Evolutionary conservation across 345 rosid genomes (phyloP).

Genomic region (Sisymbrium irio): DNA sequence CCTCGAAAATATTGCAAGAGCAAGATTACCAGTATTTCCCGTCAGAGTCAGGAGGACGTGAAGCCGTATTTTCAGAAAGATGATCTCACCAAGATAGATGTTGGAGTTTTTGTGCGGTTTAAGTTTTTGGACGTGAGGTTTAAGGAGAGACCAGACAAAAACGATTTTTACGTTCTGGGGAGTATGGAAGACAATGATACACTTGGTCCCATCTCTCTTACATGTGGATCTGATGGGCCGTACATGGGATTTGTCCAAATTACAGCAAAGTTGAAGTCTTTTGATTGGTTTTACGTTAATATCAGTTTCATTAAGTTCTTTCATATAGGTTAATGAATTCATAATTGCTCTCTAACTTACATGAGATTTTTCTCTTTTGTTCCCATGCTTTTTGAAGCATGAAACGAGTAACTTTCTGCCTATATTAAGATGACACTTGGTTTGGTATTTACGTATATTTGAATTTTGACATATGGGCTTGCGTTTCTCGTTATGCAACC

Average conservation of each 20-base stretch:
- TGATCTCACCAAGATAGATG: conserved; percentile 23
- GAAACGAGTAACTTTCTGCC: too few species aligned
- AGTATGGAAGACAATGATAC: conserved; percentile 8
- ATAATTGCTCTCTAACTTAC: too few species aligned
- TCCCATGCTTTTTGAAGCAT: too few species aligned
- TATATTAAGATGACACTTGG: too few species aligned
- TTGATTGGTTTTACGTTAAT: too few species aligned
- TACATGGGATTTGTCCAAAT: conserved; percentile 13
- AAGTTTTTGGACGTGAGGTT: conserved; percentile 24
- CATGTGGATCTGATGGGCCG: conserved; percentile 31
- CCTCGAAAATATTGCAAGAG: conserved; percentile 28
- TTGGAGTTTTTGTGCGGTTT: conserved; percentile 30
- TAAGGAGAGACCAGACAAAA: background rate
- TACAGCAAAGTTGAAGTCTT: too few species aligned
- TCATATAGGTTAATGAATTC: too few species aligned
- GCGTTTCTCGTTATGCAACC: too few species aligned
- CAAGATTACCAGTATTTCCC: conserved; percentile 10
- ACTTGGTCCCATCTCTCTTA: conserved; percentile 30
- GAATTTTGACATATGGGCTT: too few species aligned
- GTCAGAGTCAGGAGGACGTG: background rate
- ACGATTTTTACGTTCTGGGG: conserved; percentile 17
- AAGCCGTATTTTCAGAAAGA: conserved; percentile 16
- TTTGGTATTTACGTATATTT: too few species aligned
- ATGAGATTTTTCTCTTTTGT: too few species aligned
- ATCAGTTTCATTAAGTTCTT: too few species aligned